Evolutionary conservation across 305 asterid species (phyloP), one percentile per base, ranked within the genome.

Genomic region (Ajuga reptans): DNA sequence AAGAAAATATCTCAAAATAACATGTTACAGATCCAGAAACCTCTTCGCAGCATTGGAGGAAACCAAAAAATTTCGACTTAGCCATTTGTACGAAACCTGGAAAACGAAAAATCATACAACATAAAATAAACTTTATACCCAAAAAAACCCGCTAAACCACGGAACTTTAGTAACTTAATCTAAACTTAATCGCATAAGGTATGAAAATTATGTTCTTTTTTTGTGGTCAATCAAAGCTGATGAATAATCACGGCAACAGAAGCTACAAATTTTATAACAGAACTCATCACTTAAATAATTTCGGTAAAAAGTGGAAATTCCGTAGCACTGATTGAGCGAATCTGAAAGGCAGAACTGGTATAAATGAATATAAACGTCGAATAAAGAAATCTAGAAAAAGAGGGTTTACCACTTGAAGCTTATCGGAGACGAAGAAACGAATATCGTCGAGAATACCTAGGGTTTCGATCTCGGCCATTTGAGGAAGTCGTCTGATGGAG

Each of bases 11-110:
- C 66, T 4, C 62, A 52, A 53, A 46, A 58, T 34, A 59, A 37
- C 66, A 36, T 34, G 24, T 18, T 18, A 9, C 8, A 17, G 43
- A 37, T 59, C 61, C 4, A 39, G 33, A 42, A 64, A 93, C 99
- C 94, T 86, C 86, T 93, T 93, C 4, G 97, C 97, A 71, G 82
- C 85, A 78, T 90, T 80, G 33, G 99, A 93, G 46, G 97, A 86
- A 53, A 93, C 87, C 84, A 77, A 78, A 77, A 85, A 90, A 62
- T 89, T 89, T 47, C 96, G 89, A 83, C 97, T 93, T 29, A 93
- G 84, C 99, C 99, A 93, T 80, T 93, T 93, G 85, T 93, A 93
- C 11, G 99, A 93, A 75, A 93, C 95, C 99, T 93, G 77, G 75
- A 39, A 21, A 51, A n/a, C n/a, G 36, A 72, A 42, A 62, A 67